These are phyloP conservation scores for Moringa oleifera DNA, from an alignment of 345 rosid genomes.

Conservation along the genomic window DNA sequence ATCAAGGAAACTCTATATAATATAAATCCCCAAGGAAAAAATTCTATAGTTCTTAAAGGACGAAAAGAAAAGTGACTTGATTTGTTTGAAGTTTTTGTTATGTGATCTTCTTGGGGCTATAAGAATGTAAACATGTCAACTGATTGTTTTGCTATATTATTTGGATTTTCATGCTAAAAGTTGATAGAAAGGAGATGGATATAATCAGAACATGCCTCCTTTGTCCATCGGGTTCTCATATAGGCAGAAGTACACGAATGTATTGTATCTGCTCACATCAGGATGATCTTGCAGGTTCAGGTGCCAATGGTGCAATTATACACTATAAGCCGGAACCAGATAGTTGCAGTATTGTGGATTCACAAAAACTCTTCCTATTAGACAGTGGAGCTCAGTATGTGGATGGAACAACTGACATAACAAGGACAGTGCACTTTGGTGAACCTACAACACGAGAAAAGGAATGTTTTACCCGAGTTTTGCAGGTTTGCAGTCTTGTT, in stretches of 20 bases:
- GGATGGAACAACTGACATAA: constrained; percentile 96
- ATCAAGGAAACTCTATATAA: no score
- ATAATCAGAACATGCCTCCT: not conserved
- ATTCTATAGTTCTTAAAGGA: no score
- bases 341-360: constrained; percentile 74
- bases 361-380: constrained; percentile 65
- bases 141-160: no score
- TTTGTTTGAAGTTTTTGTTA: no score
- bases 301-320: constrained; percentile 94
- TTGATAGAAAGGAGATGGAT: not conserved
- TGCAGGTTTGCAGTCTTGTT: constrained; percentile 47
- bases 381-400: constrained; percentile 97
- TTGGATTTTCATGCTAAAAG: not conserved
- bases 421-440: constrained; percentile 91
- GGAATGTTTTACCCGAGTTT: constrained; percentile 91
- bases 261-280: constrained; percentile 10
- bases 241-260: no score
- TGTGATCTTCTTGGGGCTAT: not conserved
- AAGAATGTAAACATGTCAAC: not conserved
- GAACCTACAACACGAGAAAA: constrained; percentile 73
- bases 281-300: constrained; percentile 58
- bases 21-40: no score
- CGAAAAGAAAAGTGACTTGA: no score
- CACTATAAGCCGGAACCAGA: constrained; percentile 87
- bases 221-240: no score